Base-by-base conservation (phyloP, 805 yeast genomes). In the Kuraishia capsulata region DNA sequence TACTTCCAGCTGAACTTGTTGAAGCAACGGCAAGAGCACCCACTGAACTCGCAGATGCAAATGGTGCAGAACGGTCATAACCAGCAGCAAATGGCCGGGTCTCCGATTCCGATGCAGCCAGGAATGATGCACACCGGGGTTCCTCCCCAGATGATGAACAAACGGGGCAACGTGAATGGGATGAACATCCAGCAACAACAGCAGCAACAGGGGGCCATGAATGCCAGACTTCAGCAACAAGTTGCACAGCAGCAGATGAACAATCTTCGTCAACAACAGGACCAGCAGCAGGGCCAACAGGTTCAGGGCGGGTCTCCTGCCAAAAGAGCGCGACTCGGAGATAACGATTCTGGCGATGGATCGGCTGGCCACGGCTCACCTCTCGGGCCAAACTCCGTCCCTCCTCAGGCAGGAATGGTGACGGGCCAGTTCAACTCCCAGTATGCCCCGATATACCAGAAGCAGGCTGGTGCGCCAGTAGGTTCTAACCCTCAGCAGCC, bases 1-100 rank as follows among this genome's bases (percentile, higher is more conserved):
- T 85, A 83, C 58, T 78, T 76, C 50, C 84, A 81, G 45, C 66
- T 76, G 44, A 78, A 80, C 45, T 52, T 69, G 35, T 54, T 76
- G 53, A 71, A 74, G 43, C 81, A 78, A 51, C 67, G 75, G 40
- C 81, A 77, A 52, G 78, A 73, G 52, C 56, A 33, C 57, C 51
- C 40, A 49, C 53, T 5, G 57, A 56, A 39, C 40, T 31, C 25
- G 35, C 30, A 19, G 6, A 17, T 26, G 3, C 17, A 18, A 13
- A 20, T 31, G 24, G 26, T 20, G 11, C 35, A 33, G 28, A 20
- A 33, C 9, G 26, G 24, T 28, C 44, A 33, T 35, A 44, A 35
- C 8, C 51, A 47, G 24, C 40, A 39, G 10, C 49, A 43, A 24
- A 23, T 11, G 10, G 31, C 31, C 6, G 17, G 31, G 17, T 28